Percentiles rank a stretch among this genome's conserved stretches.
These are phyloP conservation scores for Mycena indigotica DNA, from an alignment of 768 basidiomycete genomes.

Conservation along the genomic window DNA sequence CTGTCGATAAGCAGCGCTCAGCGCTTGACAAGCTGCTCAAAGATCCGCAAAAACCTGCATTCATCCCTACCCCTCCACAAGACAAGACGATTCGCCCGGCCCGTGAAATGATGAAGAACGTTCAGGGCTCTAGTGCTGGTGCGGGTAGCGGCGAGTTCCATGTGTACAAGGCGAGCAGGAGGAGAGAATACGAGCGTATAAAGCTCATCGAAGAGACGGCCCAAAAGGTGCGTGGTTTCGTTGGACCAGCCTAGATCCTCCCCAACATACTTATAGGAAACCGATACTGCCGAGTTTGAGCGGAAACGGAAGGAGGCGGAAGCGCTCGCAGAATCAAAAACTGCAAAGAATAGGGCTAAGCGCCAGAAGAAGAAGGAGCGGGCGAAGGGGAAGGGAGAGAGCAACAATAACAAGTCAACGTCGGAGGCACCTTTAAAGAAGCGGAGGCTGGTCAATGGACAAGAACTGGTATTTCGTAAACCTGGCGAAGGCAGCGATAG, in stretches of 20 bases:
- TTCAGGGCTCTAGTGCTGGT: conserved; percentile 95
- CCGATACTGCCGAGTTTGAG: conserved; percentile 72
- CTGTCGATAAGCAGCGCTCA: conserved; percentile 53
- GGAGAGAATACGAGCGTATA: conserved; percentile 93
- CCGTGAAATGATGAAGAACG: conserved; percentile 99
- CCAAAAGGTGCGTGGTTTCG: conserved; percentile 58
- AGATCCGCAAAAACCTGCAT: conserved; percentile 82
- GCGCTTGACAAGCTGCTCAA: conserved; percentile 89
- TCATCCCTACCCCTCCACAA: conserved; percentile 78
- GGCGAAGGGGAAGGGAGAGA: conserved; percentile 47
- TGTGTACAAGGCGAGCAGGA: conserved; percentile 93
- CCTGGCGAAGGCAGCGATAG: conserved; percentile 46
- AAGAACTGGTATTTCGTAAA: conserved; percentile 59
- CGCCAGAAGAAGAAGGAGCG: conserved; percentile 90
- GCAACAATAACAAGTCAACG: conserved; percentile 21
- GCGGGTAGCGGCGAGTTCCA: conserved; percentile 98
- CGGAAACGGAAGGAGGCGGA: conserved; percentile 71
- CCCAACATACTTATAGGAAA: conserved; percentile 52
- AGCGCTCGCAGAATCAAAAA: conserved; percentile 78
- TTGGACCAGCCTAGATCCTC: background rate
- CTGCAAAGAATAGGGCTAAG: conserved; percentile 93
- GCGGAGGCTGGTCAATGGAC: conserved; percentile 76
- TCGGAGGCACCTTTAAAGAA: conserved; percentile 67
- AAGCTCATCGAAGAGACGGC: conserved; percentile 86
- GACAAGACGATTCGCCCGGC: conserved; percentile 81